phyloP scores from a whole-genome alignment of 345 rosid genomes.

The Microcos paniculata region DNA sequence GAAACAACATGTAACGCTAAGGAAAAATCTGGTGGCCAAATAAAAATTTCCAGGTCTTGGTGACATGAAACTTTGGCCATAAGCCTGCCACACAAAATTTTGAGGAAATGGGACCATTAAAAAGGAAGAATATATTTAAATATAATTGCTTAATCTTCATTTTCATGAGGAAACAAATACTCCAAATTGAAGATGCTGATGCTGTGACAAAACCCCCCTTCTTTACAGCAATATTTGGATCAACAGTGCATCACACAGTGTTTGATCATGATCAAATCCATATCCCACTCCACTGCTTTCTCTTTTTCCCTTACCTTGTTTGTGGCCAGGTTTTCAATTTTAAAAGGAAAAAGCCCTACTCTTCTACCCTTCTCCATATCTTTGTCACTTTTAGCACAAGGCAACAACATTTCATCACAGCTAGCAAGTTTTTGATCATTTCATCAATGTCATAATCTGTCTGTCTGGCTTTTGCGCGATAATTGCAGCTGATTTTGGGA shows the following conservation, averaged over 20 bases:
- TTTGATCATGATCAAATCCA: not conserved
- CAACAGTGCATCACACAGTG: not conserved
- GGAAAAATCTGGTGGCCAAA: not conserved
- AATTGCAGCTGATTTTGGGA: conserved; percentile 11
- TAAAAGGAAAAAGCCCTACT: not conserved
- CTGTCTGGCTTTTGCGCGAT: conserved; percentile 8
- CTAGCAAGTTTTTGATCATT: not conserved
- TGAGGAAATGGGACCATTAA: not conserved
- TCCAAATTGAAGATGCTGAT: not conserved
- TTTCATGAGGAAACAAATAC: not conserved
- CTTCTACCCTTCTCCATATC: not conserved
- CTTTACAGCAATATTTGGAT: not conserved
- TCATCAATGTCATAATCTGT: not conserved
- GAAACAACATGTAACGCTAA: not conserved
- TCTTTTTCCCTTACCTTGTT: not conserved
- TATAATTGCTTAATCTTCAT: not conserved
- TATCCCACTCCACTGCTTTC: too few relatives aligned
- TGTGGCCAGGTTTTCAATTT: not conserved
- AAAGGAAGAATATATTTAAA: not conserved
- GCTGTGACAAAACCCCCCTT: not conserved
- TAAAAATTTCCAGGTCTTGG: not conserved
- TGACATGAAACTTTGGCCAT: not conserved
- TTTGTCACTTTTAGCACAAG: not conserved
- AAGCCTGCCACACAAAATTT: not conserved
- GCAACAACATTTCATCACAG: not conserved